Percentiles rank a stretch among this genome's conserved stretches.
Evolutionary conservation across 768 basidiomycete genomes (phyloP).

Genomic region (Boletus tylopilopsis): DNA sequence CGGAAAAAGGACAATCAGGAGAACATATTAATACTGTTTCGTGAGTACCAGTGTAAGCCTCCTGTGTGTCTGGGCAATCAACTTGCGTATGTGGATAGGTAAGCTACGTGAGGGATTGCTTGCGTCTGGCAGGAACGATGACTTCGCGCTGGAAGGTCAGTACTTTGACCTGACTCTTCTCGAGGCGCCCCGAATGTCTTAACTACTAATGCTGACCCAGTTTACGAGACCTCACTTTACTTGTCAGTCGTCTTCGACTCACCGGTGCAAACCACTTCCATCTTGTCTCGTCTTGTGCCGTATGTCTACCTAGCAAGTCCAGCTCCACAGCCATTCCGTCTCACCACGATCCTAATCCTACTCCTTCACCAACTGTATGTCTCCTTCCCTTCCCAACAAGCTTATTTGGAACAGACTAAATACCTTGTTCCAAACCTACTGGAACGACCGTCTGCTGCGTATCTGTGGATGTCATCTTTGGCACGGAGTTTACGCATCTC

Average conservation of each 20-base stretch:
- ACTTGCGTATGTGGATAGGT: slow-evolving; percentile 48
- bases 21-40: slow-evolving; percentile 70
- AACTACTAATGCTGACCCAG: slow-evolving; percentile 32
- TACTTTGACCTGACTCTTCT: neutral
- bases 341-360: slow-evolving; percentile 41
- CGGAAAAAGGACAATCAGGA: slow-evolving; percentile 52
- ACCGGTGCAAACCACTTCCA: slow-evolving; percentile 56
- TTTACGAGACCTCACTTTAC: slow-evolving; percentile 70
- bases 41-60: slow-evolving; percentile 38
- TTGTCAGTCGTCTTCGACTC: slow-evolving; percentile 61
- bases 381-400: slow-evolving; percentile 61
- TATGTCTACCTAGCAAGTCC: slow-evolving; percentile 36
- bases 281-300: slow-evolving; percentile 58
- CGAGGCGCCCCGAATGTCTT: neutral
- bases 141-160: slow-evolving; percentile 67
- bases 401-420: slow-evolving; percentile 36
- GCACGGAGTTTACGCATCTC: slow-evolving; percentile 48
- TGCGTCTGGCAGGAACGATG: slow-evolving; percentile 55
- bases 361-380: slow-evolving; percentile 56
- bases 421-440: slow-evolving; percentile 33
- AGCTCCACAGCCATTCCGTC: slow-evolving; percentile 19
- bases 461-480: slow-evolving; percentile 51
- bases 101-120: slow-evolving; percentile 74
- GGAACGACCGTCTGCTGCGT: slow-evolving; percentile 31
- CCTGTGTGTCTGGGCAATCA: neutral